A percentile compares a stretch with the other conserved stretches of the same genome.
Evolutionary conservation across 805 yeast species (phyloP).

Genomic region (Yueomyces sp.): DNA sequence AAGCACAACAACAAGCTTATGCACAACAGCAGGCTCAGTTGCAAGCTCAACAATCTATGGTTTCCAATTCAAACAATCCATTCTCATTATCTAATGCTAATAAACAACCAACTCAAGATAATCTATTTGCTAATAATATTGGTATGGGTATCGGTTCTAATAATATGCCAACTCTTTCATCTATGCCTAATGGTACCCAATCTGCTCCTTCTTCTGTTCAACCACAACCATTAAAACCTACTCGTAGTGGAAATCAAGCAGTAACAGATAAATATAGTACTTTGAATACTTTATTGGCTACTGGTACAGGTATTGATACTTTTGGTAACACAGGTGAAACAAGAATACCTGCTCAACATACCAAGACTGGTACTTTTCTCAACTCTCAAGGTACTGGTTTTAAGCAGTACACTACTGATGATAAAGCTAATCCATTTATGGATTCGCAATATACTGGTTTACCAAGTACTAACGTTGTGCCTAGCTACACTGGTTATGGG

Average conservation of each 20-base stretch:
- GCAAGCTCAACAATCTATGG: conserved; percentile 22
- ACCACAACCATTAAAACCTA: conserved; percentile 30
- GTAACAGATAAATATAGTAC: conserved; percentile 52
- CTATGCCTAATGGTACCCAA: background rate
- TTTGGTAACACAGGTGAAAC: conserved; percentile 35
- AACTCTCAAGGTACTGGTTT: conserved; percentile 83
- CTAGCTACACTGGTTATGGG: conserved; percentile 87
- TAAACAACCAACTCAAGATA: conserved; percentile 10
- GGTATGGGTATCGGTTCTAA: background rate
- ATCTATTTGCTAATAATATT: background rate
- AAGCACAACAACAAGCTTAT: conserved; percentile 9
- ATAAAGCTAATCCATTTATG: conserved; percentile 30
- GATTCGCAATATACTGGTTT: conserved; percentile 64
- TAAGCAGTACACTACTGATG: conserved; percentile 32
- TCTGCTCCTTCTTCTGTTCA: conserved; percentile 1
- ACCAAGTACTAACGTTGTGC: conserved; percentile 51
- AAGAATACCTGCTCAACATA: conserved; percentile 87
- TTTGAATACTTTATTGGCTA: conserved; percentile 63
- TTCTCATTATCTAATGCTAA: conserved; percentile 23
- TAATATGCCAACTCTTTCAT: too few relatives aligned
- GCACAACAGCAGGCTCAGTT: conserved; percentile 21
- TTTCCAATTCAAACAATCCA: conserved; percentile 67
- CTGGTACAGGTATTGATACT: conserved; percentile 87
- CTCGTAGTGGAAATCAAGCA: conserved; percentile 39
- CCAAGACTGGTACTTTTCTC: conserved; percentile 65